Conservation (phyloP, 805 yeast species). For the Priceomyces haplophilus region DNA sequence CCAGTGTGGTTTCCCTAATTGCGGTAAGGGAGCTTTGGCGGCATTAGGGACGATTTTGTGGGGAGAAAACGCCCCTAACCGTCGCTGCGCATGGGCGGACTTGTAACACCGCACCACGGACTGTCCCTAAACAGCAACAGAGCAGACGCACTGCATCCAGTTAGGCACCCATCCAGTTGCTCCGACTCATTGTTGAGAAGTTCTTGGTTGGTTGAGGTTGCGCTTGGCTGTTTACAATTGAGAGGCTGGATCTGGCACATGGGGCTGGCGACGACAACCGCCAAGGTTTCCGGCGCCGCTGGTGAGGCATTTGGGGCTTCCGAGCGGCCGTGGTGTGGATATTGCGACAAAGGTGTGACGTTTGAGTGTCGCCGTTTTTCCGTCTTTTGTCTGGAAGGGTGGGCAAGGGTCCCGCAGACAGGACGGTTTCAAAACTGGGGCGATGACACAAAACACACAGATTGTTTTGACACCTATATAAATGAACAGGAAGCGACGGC, state of each 20-base stretch:
- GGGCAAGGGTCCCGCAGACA: too few relatives aligned
- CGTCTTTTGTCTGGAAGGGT: not conserved
- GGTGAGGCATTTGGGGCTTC: not conserved
- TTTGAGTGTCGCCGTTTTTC: not conserved
- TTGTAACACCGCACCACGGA: not conserved
- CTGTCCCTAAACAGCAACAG: not conserved
- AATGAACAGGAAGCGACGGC: too few relatives aligned
- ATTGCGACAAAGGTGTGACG: not conserved
- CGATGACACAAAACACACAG: too few relatives aligned
- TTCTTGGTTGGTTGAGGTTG: not conserved
- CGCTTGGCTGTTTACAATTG: not conserved
- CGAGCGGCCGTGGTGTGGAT: not conserved
- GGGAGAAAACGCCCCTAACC: not conserved
- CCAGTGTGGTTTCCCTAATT: not conserved
- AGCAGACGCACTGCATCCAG: not conserved
- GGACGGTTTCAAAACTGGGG: too few relatives aligned
- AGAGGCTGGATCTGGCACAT: not conserved
- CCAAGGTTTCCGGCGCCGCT: not conserved
- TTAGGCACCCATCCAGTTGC: too few relatives aligned
- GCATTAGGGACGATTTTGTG: not conserved
- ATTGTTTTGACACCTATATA: too few relatives aligned
- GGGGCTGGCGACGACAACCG: not conserved
- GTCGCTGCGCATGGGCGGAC: not conserved
- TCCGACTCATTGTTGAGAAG: too few relatives aligned
- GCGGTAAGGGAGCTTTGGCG: not conserved